phyloP scores from a whole-genome alignment of 495 filamentous ascomycete species.

The Lophium mytilinum region DNA sequence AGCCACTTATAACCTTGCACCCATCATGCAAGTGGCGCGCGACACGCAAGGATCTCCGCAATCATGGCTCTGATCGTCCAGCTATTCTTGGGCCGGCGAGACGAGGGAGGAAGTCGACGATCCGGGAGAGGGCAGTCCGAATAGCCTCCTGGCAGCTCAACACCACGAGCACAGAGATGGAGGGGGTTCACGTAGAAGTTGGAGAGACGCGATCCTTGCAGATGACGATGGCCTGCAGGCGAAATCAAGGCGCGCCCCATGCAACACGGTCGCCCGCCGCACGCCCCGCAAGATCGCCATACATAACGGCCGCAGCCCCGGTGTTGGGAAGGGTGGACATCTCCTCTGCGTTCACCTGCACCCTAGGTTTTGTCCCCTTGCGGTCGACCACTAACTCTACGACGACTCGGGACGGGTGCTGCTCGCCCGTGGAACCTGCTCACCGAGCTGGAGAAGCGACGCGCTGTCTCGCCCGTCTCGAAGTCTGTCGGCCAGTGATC shows the following conservation, averaged over 20 bases:
- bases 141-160: neutral
- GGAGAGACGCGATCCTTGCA: neutral
- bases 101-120: neutral
- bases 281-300: constrained; percentile 7
- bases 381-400: constrained; percentile 17
- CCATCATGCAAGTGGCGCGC: neutral
- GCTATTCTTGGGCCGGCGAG: neutral
- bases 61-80: neutral
- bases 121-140: neutral
- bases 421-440: neutral
- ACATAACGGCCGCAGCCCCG: constrained; percentile 17
- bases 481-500: constrained; percentile 10
- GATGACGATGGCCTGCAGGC: neutral
- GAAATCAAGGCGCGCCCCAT: constrained; percentile 17
- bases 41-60: neutral
- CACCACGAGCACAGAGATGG: neutral
- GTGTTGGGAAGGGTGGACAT: constrained; percentile 12
- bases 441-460: neutral
- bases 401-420: neutral
- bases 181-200: neutral
- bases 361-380: constrained; percentile 23
- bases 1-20: constrained; percentile 14
- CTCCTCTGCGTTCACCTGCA: constrained; percentile 13
- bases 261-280: neutral
- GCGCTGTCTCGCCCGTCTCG: constrained; percentile 4